phyloP scores from a whole-genome alignment of 164 flowering plant species.

The Liriodendron chinense region DNA sequence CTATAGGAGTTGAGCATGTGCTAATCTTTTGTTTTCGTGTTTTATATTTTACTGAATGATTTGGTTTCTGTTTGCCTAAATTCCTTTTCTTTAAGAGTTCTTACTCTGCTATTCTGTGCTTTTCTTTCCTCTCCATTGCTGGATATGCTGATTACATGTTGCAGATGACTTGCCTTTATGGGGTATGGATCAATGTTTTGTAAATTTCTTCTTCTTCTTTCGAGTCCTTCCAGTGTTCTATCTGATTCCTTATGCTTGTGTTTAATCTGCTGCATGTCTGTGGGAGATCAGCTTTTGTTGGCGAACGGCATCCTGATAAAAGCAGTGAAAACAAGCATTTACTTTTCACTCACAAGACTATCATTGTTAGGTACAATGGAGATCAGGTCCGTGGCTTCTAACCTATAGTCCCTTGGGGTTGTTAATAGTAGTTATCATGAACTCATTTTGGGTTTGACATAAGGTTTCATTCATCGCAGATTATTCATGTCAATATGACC shows the following conservation, averaged over 20 bases:
- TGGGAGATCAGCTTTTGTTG: constrained; percentile 68
- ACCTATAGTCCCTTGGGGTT: neutral
- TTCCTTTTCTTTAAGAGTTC: constrained; percentile 6
- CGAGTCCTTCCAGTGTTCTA: neutral
- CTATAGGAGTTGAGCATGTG: neutral
- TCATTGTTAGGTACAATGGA: constrained; percentile 61
- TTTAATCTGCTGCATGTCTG: neutral
- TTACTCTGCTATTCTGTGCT: constrained; percentile 3
- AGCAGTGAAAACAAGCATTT: constrained; percentile 69
- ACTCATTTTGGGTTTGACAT: neutral
- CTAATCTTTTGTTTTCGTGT: neutral
- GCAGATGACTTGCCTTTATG: constrained; percentile 93
- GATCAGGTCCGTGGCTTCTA: constrained; percentile 58
- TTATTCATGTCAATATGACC: constrained; percentile 88
- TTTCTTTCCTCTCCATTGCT: constrained; percentile 8
- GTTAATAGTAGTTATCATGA: neutral
- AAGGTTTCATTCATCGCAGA: constrained; percentile 40
- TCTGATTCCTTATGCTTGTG: neutral
- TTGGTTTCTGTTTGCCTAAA: neutral
- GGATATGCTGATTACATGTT: constrained; percentile 18
- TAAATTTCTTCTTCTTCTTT: neutral
- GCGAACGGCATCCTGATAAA: constrained; percentile 75
- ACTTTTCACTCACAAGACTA: constrained; percentile 76
- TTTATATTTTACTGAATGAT: neutral
- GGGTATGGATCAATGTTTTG: constrained; percentile 55